Conservation (phyloP, 225 moss, liverwort and hornwort genomes). For the Lunularia cruciata region DNA sequence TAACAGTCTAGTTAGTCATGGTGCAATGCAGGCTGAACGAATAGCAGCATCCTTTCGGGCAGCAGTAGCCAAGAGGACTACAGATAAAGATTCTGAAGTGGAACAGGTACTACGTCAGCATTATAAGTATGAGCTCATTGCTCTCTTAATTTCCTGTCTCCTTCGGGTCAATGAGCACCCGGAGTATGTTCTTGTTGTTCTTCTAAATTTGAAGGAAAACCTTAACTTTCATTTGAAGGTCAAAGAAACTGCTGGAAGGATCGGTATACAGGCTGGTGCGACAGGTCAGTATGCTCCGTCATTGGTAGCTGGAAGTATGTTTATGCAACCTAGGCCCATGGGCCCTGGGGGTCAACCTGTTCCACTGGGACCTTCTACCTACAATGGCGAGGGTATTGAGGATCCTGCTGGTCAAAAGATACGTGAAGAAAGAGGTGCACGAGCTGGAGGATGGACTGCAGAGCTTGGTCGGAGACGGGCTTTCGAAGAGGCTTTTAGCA, state of each 20-base stretch:
- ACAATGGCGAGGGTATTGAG: constrained; percentile 57
- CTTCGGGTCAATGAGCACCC: too few species aligned
- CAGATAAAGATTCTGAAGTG: constrained; percentile 18
- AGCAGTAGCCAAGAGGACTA: constrained; percentile 19
- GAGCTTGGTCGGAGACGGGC: constrained; percentile 66
- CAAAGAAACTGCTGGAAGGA: constrained; percentile 32
- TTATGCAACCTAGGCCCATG: constrained; percentile 57
- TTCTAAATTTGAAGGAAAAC: too few species aligned
- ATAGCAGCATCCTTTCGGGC: constrained; percentile 39
- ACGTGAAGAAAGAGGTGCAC: constrained; percentile 65
- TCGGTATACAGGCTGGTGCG: constrained; percentile 37
- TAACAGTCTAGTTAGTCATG: background rate
- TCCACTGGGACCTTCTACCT: constrained; percentile 52
- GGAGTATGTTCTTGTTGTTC: too few species aligned
- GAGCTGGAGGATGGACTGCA: constrained; percentile 87
- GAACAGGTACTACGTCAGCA: constrained; percentile 30
- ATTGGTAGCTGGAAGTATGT: constrained; percentile 39
- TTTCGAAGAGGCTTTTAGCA: constrained; percentile 73
- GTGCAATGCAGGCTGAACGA: constrained; percentile 30
- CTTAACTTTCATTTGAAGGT: too few species aligned
- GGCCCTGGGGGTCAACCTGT: constrained; percentile 56
- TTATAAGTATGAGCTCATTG: too few species aligned
- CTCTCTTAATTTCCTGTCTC: too few species aligned
- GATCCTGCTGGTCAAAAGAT: constrained; percentile 60
- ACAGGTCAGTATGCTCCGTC: constrained; percentile 78